Base-by-base conservation (phyloP, 805 yeast genomes). In the Sugiyamaella marilandica region DNA sequence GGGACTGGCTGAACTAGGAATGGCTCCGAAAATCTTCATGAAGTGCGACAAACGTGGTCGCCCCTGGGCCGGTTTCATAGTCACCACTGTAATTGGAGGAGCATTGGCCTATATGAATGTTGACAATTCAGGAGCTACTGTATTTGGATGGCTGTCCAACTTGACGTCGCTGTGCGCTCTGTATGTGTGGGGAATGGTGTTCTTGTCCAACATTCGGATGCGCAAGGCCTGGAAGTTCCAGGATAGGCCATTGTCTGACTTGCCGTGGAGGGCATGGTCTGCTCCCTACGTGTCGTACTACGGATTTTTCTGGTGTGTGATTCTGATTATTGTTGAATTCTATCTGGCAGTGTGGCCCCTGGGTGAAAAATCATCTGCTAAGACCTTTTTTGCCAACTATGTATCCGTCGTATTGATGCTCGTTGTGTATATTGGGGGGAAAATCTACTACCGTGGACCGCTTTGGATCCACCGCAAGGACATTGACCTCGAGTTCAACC, bases 121-220 rank as follows among this genome's bases (percentile, higher is more conserved):
- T 24, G 32, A 46, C 41, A 49, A 51, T 37, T 24, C 43, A 11
- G 57, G 89, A 2, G 21, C 47, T 14, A 48, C 50, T 18, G 61
- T 10, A 84, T 62, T 62, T 49, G 55, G 54, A 45, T 61, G 62
- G 56, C 83, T 86, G 60, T 87, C 85, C 55, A 85, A 84, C 60
- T 84, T 84, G 55, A 89, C 84, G 46, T 80, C 91, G 18, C 80
- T 85, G 61, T 81, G 84, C 54, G 91, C 91, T 55, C 73, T 85
- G 52, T 66, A 85, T 59, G 83, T 87, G 45, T 86, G 92, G 94
- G 74, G 83, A 44, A 78, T 85, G 49, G 84, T 86, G 59, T 70
- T 84, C 55, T 73, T 83, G 55, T 81, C 87, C 31, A 85, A 83
- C 68, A 72, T 86, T 49, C 75, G 78, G 59, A 85, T 85, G 69